Evolutionary conservation across 2,329 filamentous ascomycete species (phyloP), one percentile per base, ranked within the genome.

Genomic region (Neobulgaria alba): DNA sequence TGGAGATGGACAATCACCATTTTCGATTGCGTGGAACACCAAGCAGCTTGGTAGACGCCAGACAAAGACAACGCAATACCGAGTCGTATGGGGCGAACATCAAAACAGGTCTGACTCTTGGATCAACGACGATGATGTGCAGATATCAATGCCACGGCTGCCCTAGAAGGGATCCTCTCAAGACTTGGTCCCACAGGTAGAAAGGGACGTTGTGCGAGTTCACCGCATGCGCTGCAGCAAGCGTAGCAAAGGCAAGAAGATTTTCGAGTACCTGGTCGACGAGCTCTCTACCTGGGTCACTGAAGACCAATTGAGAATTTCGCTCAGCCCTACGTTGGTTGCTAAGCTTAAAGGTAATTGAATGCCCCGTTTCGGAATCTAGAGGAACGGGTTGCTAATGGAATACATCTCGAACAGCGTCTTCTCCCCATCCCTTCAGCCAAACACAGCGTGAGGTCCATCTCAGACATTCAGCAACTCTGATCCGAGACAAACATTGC

Each of bases 301-400:
- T 48, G 21, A 50, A 47, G 45, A 48, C 50, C 41, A 53, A 44
- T 23, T 53, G 43, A 43, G 31, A 47, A 50, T 51, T 43, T 53
- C 44, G 41, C 46, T 53, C 19, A 49, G 46, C 19, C 37, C 43
- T 45, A 50, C 29, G 10, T 44, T 49, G 16, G 2, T 51, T 14
- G 10, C 36, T 42, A n/a, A 45, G 41, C 46, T 51, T 46, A 36
- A 46, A 52, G 34, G 43, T 52, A 47, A 52, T 10, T 45, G 12
- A 46, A 32, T 19, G 36, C 18, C 37, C 20, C 21, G 16, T 50
- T 48, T 46, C 41, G 7, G 21, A 33, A 43, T 33, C 20, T 45
- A 43, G 26, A 47, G 33, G 43, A 52, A 47, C n/a, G n/a, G n/a
- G n/a, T n/a, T n/a, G n/a, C n/a, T n/a, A n/a, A n/a, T n/a, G n/a